Base-by-base conservation (phyloP, 2,329 filamentous ascomycete genomes). In the Trichoderma polysporum region DNA sequence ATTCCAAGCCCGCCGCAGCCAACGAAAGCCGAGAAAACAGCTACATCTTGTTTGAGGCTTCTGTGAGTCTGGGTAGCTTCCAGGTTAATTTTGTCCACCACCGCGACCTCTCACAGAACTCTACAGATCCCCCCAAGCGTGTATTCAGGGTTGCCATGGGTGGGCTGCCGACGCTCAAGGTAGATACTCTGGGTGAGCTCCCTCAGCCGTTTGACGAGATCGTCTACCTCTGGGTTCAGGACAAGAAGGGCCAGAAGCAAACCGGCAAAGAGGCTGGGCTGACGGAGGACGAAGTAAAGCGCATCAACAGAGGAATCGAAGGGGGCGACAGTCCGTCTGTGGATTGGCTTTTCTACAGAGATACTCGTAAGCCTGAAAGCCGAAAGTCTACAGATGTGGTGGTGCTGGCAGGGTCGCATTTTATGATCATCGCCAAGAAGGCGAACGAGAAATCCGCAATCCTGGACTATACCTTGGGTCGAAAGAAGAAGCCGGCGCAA, bases 121-220 rank as follows among this genome's bases (percentile, higher is more conserved):
- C 68, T 4, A 67, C 17, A 1, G 47, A 37, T n/a, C 70, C 71
- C 2, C 70, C 71, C 1, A 73, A 73, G 41, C 54, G 71, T 2
- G 31, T 73, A 2, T 67, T 73, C 52, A 68, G 73, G 69, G 62
- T 69, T 57, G 27, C 56, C 66, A 31, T 69, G 56, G 17, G 62
- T n/a, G 47, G 65, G 15, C 66, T 76, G 7, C 69, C 73, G 2
- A 10, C 60, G 1, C 3, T 62, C 3, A n/a, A 39, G n/a, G 31
- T 77, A 49, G 68, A 73, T 7, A 61, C 78, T 12, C 74, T 75
- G 1, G 77, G 77, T 1, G 68, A 71, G 15, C 27, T 79, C 8
- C 66, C 66, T 1, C 77, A 77, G 65, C 77, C 77, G 0, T 73
- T 79, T 35, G 76, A 79, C 37, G 77, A 78, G 63, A 68, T 78